A percentile compares a stretch with the other conserved stretches of the same genome.
phyloP scores from a whole-genome alignment of 352 stramenopile genomes.

The Pythium apleroticum region DNA sequence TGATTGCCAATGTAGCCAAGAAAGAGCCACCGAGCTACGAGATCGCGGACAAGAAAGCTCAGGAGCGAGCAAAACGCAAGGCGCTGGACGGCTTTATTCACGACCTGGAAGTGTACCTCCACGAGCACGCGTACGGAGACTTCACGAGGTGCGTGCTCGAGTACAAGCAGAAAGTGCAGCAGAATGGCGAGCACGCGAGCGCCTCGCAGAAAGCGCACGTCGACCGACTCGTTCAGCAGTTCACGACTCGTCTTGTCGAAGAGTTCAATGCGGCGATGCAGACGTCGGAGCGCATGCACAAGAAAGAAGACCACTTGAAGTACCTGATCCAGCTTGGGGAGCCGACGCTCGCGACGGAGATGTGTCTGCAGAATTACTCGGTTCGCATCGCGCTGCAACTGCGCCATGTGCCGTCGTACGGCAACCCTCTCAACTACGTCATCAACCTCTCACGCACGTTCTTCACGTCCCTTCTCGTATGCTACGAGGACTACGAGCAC shows the following conservation, averaged over 20 bases:
- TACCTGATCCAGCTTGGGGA: slow-evolving; percentile 76
- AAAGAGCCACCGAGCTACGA: slow-evolving; percentile 36
- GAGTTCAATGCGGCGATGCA: slow-evolving; percentile 80
- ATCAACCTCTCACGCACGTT: slow-evolving; percentile 82
- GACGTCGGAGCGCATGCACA: slow-evolving; percentile 79
- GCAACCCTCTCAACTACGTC: slow-evolving; percentile 77
- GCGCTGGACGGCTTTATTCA: slow-evolving; percentile 58
- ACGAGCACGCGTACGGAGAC: slow-evolving; percentile 64
- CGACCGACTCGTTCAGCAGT: slow-evolving; percentile 50
- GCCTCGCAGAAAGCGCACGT: slow-evolving; percentile 47
- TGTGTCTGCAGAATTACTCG: slow-evolving; percentile 85
- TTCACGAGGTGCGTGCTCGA: slow-evolving; percentile 57
- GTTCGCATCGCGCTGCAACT: slow-evolving; percentile 75
- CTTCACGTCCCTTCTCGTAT: slow-evolving; percentile 84
- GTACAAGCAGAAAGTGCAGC: slow-evolving; percentile 45
- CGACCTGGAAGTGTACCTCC: slow-evolving; percentile 64
- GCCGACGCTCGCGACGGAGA: slow-evolving; percentile 63
- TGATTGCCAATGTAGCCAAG: slow-evolving; percentile 49
- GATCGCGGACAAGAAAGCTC: slow-evolving; percentile 46
- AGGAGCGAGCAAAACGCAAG: slow-evolving; percentile 48
- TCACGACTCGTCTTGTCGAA: slow-evolving; percentile 59
- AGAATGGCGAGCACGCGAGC: slow-evolving; percentile 36
- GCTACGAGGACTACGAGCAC: slow-evolving; percentile 78
- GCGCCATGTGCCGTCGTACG: slow-evolving; percentile 68
- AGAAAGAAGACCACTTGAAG: slow-evolving; percentile 75